Conservation (phyloP, 192 early-diverging fungal species). For the Rhizoclosmatium sp. region DNA sequence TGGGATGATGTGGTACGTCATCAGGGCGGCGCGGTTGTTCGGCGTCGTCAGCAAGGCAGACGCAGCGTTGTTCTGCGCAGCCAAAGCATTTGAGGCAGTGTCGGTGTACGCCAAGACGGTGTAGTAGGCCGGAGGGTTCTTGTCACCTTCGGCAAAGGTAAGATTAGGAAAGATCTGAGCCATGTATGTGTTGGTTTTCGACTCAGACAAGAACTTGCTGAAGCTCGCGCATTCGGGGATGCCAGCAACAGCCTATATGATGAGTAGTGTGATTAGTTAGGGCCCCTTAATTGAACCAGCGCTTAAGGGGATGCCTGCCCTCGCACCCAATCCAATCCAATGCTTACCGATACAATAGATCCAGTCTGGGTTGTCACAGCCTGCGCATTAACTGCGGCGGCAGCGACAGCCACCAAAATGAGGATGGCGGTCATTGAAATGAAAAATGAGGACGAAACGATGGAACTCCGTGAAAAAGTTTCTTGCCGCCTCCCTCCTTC, state of each 20-base stretch:
- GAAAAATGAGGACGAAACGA: too few species aligned
- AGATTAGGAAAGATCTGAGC: constrained; percentile 4
- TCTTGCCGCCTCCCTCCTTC: too few species aligned
- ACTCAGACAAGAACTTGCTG: background rate
- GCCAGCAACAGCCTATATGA: background rate
- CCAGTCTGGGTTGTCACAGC: background rate
- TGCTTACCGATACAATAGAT: background rate
- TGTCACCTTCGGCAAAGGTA: background rate
- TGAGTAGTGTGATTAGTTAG: background rate
- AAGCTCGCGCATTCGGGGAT: constrained; percentile 10
- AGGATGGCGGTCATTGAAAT: too few species aligned
- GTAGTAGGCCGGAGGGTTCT: constrained; percentile 16
- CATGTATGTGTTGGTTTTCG: constrained; percentile 4
- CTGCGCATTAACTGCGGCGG: background rate
- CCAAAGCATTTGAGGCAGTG: constrained; percentile 25
- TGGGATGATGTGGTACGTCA: constrained; percentile 39
- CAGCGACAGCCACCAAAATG: background rate
- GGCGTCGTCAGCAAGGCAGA: background rate
- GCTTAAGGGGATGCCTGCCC: background rate
- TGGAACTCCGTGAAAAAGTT: too few species aligned
- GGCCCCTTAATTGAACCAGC: background rate
- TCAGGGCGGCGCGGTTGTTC: constrained; percentile 2
- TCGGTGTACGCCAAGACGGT: constrained; percentile 39
- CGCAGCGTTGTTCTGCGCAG: background rate
- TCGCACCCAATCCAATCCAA: too few species aligned